A percentile compares a stretch with the other conserved stretches of the same genome.
These are phyloP conservation scores for Saccharomyces hybrid DNA, from an alignment of 1,139 yeast genomes.

Conservation along the genomic window DNA sequence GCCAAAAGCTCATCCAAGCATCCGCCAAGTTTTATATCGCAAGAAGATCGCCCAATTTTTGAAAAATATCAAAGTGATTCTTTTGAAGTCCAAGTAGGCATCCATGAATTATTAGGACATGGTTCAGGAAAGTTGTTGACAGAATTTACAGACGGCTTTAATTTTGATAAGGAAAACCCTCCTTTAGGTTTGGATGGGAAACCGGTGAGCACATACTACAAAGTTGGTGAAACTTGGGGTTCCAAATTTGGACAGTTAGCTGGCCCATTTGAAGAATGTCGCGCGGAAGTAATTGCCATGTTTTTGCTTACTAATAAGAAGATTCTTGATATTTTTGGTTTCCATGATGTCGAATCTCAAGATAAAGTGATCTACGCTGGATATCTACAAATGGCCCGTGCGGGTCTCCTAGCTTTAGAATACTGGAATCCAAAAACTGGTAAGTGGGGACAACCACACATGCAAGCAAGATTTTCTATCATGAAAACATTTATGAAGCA, in stretches of 20 bases:
- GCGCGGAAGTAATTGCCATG: conserved; percentile 87
- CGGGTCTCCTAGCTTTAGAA: conserved; percentile 75
- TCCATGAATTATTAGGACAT: conserved; percentile 87
- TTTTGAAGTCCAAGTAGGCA: conserved; percentile 88
- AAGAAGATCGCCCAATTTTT: conserved; percentile 47
- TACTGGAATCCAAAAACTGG: conserved; percentile 75
- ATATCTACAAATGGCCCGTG: conserved; percentile 76
- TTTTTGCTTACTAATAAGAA: conserved; percentile 63
- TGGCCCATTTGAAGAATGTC: conserved; percentile 85
- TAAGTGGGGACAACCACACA: conserved; percentile 95
- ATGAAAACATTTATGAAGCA: conserved; percentile 69
- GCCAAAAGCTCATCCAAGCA: conserved; percentile 50
- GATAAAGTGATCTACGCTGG: conserved; percentile 59
- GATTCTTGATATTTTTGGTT: conserved; percentile 67
- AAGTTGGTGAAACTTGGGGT: conserved; percentile 84
- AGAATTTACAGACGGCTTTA: conserved; percentile 61
- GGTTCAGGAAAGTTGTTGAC: conserved; percentile 78
- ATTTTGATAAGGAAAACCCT: conserved; percentile 57
- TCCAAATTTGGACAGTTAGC: conserved; percentile 73
- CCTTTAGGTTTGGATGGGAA: conserved; percentile 49
- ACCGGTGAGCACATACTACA: conserved; percentile 61
- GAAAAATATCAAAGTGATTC: conserved; percentile 73
- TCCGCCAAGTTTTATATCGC: conserved; percentile 58
- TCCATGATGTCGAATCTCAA: conserved; percentile 47
- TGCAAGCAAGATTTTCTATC: conserved; percentile 86